Evolutionary conservation across 2,329 filamentous ascomycete genomes (phyloP).

Genomic region (Cyclaneusma minus): DNA sequence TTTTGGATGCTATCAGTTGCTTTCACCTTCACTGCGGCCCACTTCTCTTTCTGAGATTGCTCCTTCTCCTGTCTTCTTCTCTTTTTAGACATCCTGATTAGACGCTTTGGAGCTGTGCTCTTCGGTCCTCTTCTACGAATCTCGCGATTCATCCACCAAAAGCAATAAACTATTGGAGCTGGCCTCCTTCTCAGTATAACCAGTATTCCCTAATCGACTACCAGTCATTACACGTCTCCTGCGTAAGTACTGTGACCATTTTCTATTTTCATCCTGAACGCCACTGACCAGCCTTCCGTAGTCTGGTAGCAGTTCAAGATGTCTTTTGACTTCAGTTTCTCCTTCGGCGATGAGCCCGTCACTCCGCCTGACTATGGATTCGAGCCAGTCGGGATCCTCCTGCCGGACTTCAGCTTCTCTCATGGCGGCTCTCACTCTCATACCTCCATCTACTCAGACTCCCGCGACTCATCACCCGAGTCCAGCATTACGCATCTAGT

Average conservation of each 20-base stretch:
- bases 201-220: constrained; percentile 1
- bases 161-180: constrained; percentile 1
- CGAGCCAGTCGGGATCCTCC: constrained; percentile 25
- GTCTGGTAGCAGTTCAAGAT: constrained; percentile 44
- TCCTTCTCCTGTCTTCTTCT: constrained; percentile 8
- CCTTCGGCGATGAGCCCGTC: constrained; percentile 32
- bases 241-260: not conserved
- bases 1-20: constrained; percentile 15
- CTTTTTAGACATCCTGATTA: constrained; percentile 11
- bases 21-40: constrained; percentile 12
- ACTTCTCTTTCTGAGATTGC: constrained; percentile 9
- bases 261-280: not conserved
- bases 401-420: constrained; percentile 14
- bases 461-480: constrained; percentile 52
- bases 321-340: constrained; percentile 44
- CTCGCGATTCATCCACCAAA: constrained; percentile 9
- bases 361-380: constrained; percentile 38
- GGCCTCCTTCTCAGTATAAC: constrained; percentile 1
- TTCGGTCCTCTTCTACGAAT: too few relatives aligned
- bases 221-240: not conserved
- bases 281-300: constrained; percentile 17
- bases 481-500: constrained; percentile 52
- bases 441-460: constrained; percentile 52
- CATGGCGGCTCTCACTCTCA: constrained; percentile 51
- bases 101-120: constrained; percentile 16